Conservation (phyloP, 768 basidiomycete genomes). For the Boletus vinaceobasis region DNA sequence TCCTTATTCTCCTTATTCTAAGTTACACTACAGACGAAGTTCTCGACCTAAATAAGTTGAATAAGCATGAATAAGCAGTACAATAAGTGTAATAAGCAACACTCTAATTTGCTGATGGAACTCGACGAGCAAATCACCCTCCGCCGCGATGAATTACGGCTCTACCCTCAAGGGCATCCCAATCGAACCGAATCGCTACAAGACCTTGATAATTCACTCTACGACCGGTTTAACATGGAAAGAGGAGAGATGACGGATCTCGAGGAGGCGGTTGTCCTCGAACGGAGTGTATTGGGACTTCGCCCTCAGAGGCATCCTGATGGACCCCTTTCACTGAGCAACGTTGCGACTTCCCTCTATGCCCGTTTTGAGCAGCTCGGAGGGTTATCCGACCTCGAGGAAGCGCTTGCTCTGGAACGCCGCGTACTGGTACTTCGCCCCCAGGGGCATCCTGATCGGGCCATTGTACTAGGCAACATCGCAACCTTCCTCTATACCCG, state of each 20-base stretch:
- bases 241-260: neutral
- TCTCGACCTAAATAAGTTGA: no score
- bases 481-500: no score
- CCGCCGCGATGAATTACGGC: conserved; percentile 12
- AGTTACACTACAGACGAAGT: no score
- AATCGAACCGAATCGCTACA: neutral
- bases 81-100: no score
- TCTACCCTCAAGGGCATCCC: neutral
- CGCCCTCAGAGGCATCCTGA: neutral
- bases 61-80: no score
- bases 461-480: no score
- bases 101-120: no score
- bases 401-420: neutral
- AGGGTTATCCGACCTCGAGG: neutral
- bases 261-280: neutral
- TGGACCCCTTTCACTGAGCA: no score
- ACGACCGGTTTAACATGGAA: neutral
- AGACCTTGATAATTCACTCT: neutral
- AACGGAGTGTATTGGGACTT: neutral
- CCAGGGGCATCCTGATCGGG: neutral
- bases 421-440: neutral
- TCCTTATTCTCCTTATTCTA: no score
- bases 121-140: no score
- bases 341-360: no score
- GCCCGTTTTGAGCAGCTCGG: no score